Evolutionary conservation across 176 grass and related monocot species (phyloP).

Genomic region (Tuctoria greenei): DNA sequence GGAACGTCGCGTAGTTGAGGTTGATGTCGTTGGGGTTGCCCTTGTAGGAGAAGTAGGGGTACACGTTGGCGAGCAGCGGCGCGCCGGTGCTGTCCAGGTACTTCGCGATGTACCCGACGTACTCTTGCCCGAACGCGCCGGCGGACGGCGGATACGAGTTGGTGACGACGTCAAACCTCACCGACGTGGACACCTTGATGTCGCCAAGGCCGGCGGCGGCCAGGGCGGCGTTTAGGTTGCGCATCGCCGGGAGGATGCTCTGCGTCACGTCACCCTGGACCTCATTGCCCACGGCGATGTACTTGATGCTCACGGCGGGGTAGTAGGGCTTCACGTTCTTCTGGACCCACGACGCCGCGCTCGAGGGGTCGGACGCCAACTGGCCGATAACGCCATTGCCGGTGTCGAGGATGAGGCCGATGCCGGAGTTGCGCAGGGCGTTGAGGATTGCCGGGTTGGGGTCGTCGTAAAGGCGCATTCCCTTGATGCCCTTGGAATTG

Average conservation of each 20-base stretch:
- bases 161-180: constrained; percentile 37
- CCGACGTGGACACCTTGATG: constrained; percentile 61
- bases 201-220: constrained; percentile 1
- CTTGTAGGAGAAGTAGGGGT: no score
- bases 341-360: constrained; percentile 50
- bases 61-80: no score
- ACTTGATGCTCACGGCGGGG: constrained; percentile 41
- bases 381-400: no score
- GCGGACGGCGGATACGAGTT: constrained; percentile 51
- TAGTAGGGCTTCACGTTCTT: constrained; percentile 43
- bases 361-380: no score
- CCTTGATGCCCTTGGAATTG: constrained; percentile 50
- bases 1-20: no score
- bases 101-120: no score
- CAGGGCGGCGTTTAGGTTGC: constrained; percentile 46
- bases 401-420: constrained; percentile 44
- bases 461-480: constrained; percentile 80
- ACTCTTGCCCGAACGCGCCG: constrained; percentile 46
- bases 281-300: constrained; percentile 77
- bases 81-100: no score
- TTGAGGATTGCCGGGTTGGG: no score
- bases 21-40: no score
- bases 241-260: constrained; percentile 65
- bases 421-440: constrained; percentile 45
- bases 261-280: constrained; percentile 24